These are phyloP conservation scores for Ramaria sp. DNA, from an alignment of 768 basidiomycete species.

Conservation along the genomic window DNA sequence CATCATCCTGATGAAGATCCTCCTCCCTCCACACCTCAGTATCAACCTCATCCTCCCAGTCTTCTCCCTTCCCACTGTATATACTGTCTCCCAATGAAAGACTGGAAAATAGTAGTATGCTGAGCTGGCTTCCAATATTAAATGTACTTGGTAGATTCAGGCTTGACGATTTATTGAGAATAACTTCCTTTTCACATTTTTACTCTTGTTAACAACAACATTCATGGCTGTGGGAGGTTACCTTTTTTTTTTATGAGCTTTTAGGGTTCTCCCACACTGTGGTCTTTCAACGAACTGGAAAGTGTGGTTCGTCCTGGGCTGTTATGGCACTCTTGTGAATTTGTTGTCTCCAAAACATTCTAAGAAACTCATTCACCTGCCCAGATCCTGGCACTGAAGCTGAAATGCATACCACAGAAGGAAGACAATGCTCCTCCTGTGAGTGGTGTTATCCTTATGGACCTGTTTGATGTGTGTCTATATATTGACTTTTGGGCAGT, in stretches of 20 bases:
- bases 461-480: neutral
- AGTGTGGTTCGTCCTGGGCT: constrained; percentile 6
- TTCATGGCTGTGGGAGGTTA: neutral
- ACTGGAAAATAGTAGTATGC: too few species aligned
- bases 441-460: neutral
- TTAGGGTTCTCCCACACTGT: neutral
- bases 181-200: constrained; percentile 4
- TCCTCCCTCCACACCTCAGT: too few species aligned
- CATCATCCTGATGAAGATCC: too few species aligned
- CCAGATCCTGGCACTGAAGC: neutral
- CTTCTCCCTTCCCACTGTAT: too few species aligned
- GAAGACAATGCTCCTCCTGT: neutral
- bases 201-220: neutral
- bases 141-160: too few species aligned
- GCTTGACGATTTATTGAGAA: constrained; percentile 3
- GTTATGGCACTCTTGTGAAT: constrained; percentile 6
- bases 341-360: neutral
- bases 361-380: neutral
- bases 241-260: neutral
- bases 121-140: too few species aligned
- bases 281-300: constrained; percentile 2
- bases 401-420: constrained; percentile 2
- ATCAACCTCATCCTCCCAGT: too few species aligned
- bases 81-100: too few species aligned
- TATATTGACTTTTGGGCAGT: constrained; percentile 35